Base-by-base conservation (phyloP, 2,329 filamentous ascomycete genomes). In the Podosphaera xanthii region DNA sequence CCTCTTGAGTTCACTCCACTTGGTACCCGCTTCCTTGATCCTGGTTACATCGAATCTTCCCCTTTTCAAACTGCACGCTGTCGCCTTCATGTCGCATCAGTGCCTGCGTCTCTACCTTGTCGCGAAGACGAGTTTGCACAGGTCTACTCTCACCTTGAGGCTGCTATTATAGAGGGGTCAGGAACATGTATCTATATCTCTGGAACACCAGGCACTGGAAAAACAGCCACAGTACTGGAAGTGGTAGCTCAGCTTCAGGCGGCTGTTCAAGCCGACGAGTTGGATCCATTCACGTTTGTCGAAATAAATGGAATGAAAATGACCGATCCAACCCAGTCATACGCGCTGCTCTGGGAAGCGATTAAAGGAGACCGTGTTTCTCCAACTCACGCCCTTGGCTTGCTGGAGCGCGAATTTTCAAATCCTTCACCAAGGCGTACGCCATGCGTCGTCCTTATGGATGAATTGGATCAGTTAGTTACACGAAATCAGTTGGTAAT, bases 221-320 rank as follows among this genome's bases (percentile, higher is more conserved):
- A 98, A 71, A 98, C 92, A 0, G 92, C 92, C 10, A 98, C 94
- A 0, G 92, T 98, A 8, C 85, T 92, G 55, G 92, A 98, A 71
- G 92, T 97, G 0, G 86, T 98, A 14, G 82, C 86, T 4, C 85
- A 89, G 62, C 77, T 98, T 7, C 91, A 97, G 65, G 81, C 84
- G n/a, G 83, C 88, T 0, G 92, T 97, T 0, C 77, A 81, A 55
- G 82, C 84, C 6, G 92, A 98, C 67, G 91, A 97, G 71, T 77
- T 98, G 49, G 92, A 98, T 67, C 91, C 97, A 69, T 98, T 98
- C 71, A 94, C 96, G 61, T 98, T 98, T 65, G 90, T 98, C 62
- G 92, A 98, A 71, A 97, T 98, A 73, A 98, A 98, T 71, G 94
- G 92, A 64, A 97, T 98, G 92, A 98, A 98, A 74, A 90, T 98